Base-by-base conservation (phyloP, 495 filamentous ascomycete species). In the Trichoderma erinaceum region DNA sequence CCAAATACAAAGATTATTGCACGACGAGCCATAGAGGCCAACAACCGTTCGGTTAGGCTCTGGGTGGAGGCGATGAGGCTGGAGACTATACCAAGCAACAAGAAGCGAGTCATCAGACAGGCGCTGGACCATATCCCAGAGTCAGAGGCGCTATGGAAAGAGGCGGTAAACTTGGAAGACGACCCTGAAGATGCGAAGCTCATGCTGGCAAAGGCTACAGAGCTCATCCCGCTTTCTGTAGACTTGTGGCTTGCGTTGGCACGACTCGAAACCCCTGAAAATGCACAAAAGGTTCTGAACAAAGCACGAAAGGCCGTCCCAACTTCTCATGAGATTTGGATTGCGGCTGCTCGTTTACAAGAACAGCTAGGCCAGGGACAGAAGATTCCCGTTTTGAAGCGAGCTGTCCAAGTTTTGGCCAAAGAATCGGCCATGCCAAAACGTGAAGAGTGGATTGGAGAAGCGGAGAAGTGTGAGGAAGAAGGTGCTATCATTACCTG, bases 21-120 rank as follows among this genome's bases (percentile, higher is more conserved):
- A n/a, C 92, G 95, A 10, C 88, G 94, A 68, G 95, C 93, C 2
- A 93, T 99, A 69, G 88, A 93, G 74, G 86, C 89, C 63, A 97
- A 97, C 68, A 89, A 92, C 63, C 87, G 87, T n/a, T 95, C 92
- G 5, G 92, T 96, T 12, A 83, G 87, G 67, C 82, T 99, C 2
- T 99, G 96, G 96, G 87, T 92, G 7, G 92, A 94, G 71, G 95
- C 95, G 0, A 97, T 97, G 90, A 90, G 91, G 70, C 80, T 99
- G 32, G 95, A 99, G 75, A 86, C 87, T 2, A 90, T 94, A 65
- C 75, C 85, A 2, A 82, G 86, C 41, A 89, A 90, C 0, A 94
- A 92, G 78, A 98, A 97, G 79, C 87, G 92, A 71, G 96, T 99
- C 18, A 83, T 97, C 38, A 83, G 92, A 68, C 90, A 92, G 73